These are phyloP conservation scores for Suhomyces tanzawaensis DNA, from an alignment of 805 yeast species.

Conservation along the genomic window DNA sequence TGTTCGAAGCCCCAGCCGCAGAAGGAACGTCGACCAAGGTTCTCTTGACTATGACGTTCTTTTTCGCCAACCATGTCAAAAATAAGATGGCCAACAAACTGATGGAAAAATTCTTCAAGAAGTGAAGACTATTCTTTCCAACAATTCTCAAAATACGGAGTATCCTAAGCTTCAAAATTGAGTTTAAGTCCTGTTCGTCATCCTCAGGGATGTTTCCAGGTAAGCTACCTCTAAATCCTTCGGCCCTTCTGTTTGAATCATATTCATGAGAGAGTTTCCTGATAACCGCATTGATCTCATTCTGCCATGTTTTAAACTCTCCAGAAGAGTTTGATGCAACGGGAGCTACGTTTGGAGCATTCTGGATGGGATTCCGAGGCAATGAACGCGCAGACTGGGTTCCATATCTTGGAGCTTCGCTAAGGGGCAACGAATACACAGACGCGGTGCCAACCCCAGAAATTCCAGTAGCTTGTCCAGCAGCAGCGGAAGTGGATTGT, in stretches of 20 bases:
- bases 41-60: slow-evolving; percentile 36
- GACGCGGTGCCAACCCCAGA: slow-evolving; percentile 11
- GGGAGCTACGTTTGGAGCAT: neutral
- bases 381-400: slow-evolving; percentile 1
- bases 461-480: slow-evolving; percentile 11
- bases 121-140: slow-evolving; percentile 27
- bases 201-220: slow-evolving; percentile 12
- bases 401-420: slow-evolving; percentile 2
- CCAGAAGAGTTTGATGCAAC: slow-evolving; percentile 17
- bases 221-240: neutral
- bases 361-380: slow-evolving; percentile 2
- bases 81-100: slow-evolving; percentile 37
- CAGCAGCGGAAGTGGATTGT: slow-evolving; percentile 8
- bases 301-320: slow-evolving; percentile 53
- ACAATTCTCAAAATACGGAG: slow-evolving; percentile 22
- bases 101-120: slow-evolving; percentile 34
- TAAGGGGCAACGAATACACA: slow-evolving; percentile 13
- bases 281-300: slow-evolving; percentile 48
- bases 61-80: slow-evolving; percentile 42
- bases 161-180: slow-evolving; percentile 21
- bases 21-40: slow-evolving; percentile 37
- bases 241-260: slow-evolving; percentile 5
- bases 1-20: slow-evolving; percentile 12
- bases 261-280: slow-evolving; percentile 44
- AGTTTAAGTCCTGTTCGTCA: slow-evolving; percentile 15